Percentiles rank a stretch among this genome's conserved stretches.
phyloP scores from a whole-genome alignment of 2,329 filamentous ascomycete genomes.

The Xylariaceae sp. region DNA sequence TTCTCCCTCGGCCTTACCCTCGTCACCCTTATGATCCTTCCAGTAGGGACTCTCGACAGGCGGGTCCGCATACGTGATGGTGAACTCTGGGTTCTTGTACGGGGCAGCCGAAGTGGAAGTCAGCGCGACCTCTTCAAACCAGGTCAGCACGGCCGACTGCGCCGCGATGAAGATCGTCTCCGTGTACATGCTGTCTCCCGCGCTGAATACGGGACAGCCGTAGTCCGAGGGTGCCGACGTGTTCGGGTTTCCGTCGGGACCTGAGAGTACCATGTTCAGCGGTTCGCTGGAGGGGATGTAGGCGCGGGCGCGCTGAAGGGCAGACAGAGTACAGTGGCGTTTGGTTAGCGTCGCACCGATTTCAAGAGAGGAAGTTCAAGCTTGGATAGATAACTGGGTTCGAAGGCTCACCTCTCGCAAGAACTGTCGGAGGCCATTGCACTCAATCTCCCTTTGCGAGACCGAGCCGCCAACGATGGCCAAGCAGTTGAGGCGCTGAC shows the following conservation, averaged over 20 bases:
- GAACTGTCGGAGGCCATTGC: constrained; percentile 43
- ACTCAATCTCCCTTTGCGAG: constrained; percentile 35
- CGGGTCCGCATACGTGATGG: constrained; percentile 23
- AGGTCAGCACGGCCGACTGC: constrained; percentile 50
- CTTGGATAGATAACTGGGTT: neutral
- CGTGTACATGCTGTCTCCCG: constrained; percentile 51
- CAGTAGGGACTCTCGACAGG: constrained; percentile 21
- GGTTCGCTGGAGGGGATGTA: constrained; percentile 53
- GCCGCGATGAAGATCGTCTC: constrained; percentile 59
- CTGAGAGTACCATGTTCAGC: constrained; percentile 47
- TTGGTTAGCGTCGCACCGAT: too few relatives aligned
- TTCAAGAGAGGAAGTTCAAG: too few relatives aligned
- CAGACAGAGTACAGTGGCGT: too few relatives aligned
- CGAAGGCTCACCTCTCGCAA: constrained; percentile 41
- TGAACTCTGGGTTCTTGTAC: constrained; percentile 38
- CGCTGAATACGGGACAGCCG: constrained; percentile 65
- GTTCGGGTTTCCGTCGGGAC: constrained; percentile 43
- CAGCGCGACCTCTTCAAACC: constrained; percentile 53
- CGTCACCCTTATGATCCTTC: constrained; percentile 8
- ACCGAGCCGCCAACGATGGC: constrained; percentile 46
- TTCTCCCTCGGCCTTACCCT: neutral
- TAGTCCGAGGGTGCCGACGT: constrained; percentile 37
- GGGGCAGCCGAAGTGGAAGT: constrained; percentile 11
- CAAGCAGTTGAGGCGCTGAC: constrained; percentile 41
- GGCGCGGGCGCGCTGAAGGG: constrained; percentile 56